Conservation (phyloP, 371 early-diverging fungal species). For the Apophysomyces variabilis region DNA sequence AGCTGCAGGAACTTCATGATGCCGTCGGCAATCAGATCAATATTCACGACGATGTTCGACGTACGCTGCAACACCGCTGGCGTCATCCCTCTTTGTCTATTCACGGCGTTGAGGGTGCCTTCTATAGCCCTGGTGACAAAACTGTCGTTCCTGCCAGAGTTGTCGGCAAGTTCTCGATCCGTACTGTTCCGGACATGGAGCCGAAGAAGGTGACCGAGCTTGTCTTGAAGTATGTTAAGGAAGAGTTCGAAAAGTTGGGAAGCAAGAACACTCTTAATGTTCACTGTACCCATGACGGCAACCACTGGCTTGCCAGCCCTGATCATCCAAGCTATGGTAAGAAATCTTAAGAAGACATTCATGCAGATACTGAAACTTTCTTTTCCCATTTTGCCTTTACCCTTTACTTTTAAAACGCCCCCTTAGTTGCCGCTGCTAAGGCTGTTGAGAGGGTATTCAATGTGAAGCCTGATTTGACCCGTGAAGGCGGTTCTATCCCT, state of each 20-base stretch:
- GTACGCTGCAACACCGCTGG: slow-evolving; percentile 91
- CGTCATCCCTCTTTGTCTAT: slow-evolving; percentile 94
- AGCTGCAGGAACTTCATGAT: slow-evolving; percentile 75
- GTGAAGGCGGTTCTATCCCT: slow-evolving; percentile 98
- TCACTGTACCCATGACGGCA: slow-evolving; percentile 83
- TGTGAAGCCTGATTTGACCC: slow-evolving; percentile 92
- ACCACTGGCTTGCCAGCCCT: slow-evolving; percentile 92
- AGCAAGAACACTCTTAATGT: slow-evolving; percentile 84
- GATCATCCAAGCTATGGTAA: slow-evolving; percentile 90
- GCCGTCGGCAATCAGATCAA: slow-evolving; percentile 83
- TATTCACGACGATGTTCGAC: slow-evolving; percentile 75
- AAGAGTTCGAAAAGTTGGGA: slow-evolving; percentile 86
- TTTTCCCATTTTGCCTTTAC: neutral
- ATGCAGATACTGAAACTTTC: slow-evolving; percentile 1
- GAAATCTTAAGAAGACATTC: slow-evolving; percentile 13
- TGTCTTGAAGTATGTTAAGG: slow-evolving; percentile 74
- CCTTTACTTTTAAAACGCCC: no score
- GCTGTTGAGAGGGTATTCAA: slow-evolving; percentile 91
- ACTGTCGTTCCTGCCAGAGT: slow-evolving; percentile 97
- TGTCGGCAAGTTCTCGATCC: slow-evolving; percentile 96
- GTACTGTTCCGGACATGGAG: slow-evolving; percentile 91
- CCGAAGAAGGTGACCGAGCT: slow-evolving; percentile 78
- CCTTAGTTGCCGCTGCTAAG: slow-evolving; percentile 79
- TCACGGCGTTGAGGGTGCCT: slow-evolving; percentile 97
- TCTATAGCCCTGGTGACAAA: slow-evolving; percentile 92